These are phyloP conservation scores for Fusarium neocosmosporiellum DNA, from an alignment of 2,329 filamentous ascomycete genomes.

Conservation along the genomic window DNA sequence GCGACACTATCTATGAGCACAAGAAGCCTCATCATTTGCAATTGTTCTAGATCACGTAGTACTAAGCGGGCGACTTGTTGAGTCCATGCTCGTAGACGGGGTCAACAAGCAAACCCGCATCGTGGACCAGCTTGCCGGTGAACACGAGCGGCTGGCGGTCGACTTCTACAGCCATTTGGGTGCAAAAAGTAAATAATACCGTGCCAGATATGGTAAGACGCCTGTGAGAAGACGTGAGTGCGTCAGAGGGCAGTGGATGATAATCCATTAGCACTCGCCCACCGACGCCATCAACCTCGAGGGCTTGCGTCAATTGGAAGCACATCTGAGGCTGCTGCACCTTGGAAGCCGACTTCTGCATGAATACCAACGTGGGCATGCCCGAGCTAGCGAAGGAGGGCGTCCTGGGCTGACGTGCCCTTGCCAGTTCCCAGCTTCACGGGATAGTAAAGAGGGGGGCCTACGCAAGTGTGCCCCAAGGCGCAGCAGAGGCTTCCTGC, in stretches of 20 bases:
- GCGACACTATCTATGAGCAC: conserved; percentile 27
- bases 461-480: conserved; percentile 1
- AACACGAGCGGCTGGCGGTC: conserved; percentile 9
- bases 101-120: conserved; percentile 7
- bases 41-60: conserved; percentile 30
- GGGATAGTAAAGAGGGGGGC: neutral
- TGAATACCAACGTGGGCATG: conserved; percentile 1
- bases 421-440: conserved; percentile 9
- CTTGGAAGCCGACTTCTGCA: conserved; percentile 4
- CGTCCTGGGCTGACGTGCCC: conserved; percentile 20
- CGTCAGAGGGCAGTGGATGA: neutral
- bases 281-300: conserved; percentile 1
- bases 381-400: conserved; percentile 10
- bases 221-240: neutral
- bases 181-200: conserved; percentile 25
- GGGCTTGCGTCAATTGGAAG: conserved; percentile 15
- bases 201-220: neutral
- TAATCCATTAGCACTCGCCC: conserved; percentile 3
- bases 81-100: neutral
- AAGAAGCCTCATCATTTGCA: conserved; percentile 19
- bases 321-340: conserved; percentile 5
- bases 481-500: conserved; percentile 12
- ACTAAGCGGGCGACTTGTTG: conserved; percentile 14
- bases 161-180: conserved; percentile 19
- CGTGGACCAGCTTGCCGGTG: conserved; percentile 14